Evolutionary conservation across 345 rosid genomes (phyloP), one percentile per base, ranked within the genome.

Genomic region (Bruguiera parviflora): DNA sequence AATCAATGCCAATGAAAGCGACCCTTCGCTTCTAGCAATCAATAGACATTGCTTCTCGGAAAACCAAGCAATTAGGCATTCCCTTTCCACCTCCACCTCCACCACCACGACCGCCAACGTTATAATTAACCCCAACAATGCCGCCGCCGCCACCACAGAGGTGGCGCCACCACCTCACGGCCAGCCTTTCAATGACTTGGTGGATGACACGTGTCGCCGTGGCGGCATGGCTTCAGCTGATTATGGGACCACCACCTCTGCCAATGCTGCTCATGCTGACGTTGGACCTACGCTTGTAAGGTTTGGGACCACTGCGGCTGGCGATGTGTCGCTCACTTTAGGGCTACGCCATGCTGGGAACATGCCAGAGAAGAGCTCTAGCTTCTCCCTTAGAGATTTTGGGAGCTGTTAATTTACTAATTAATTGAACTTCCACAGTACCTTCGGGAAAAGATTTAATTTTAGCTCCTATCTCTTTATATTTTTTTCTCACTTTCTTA

Each of bases 321-420:
- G 97, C 31, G 95, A 91, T 65, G 97, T 94, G 58, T 94, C 98
- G 20, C 93, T 94, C 75, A 94, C 98, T 33, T 83, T 94, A 78
- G 98, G 98, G 84, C 78, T 94, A 69, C 97, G 92, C 71, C 98
- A 94, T 66, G 83, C 90, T 65, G 95, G 95, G 51, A 89, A 86
- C 76, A 79, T 81, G 75, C 84, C 94, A 29, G 95, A 90, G 55
- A 87, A 84, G 63, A 78, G 69, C 24, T 72, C 78, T 32, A 22
- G 92, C 59, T 94, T 94, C 87, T 82, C 92, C 10, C 76, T 88
- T 76, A 86, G 91, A 67, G 96, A 88, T 58, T 89, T 91, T 75
- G 87, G 89, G 27, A 81, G 85, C 60, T 87, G 85, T 69, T 94
- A 68, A 82, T 75, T 72, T 22, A 56, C 11, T 16, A 56, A 9